Conservation (phyloP, 495 filamentous ascomycete species). For the Penicillium herquei region DNA sequence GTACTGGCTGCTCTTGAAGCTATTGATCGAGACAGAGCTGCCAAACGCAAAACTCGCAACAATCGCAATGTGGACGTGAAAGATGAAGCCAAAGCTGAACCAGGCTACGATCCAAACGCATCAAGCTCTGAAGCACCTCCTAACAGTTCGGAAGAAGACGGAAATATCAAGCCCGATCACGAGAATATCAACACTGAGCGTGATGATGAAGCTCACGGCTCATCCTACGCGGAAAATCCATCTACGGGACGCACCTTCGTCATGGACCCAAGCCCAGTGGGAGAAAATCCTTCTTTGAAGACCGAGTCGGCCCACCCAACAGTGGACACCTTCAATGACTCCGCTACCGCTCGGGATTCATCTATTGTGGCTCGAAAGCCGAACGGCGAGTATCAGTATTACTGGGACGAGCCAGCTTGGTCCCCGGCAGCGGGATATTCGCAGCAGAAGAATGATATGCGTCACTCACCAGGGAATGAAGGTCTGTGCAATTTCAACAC, state of each 20-base stretch:
- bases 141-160: background rate
- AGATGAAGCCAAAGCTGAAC: conserved; percentile 10
- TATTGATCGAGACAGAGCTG: conserved; percentile 16
- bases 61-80: conserved; percentile 21
- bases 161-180: background rate
- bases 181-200: no score
- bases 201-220: background rate
- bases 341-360: background rate
- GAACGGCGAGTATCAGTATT: background rate
- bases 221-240: conserved; percentile 1
- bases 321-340: conserved; percentile 8
- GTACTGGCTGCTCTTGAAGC: conserved; percentile 34
- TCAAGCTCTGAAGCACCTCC: background rate
- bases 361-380: background rate
- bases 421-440: conserved; percentile 4
- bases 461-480: background rate
- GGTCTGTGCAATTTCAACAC: conserved; percentile 8
- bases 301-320: conserved; percentile 12
- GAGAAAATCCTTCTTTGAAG: conserved; percentile 1
- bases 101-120: conserved; percentile 8
- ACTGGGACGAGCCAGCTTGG: no score
- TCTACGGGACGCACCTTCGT: background rate
- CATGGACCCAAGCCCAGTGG: background rate
- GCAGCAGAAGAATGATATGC: background rate
- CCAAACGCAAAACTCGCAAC: no score